phyloP scores from a whole-genome alignment of 2,329 filamentous ascomycete genomes.

The Cladophialophora carrionii region DNA sequence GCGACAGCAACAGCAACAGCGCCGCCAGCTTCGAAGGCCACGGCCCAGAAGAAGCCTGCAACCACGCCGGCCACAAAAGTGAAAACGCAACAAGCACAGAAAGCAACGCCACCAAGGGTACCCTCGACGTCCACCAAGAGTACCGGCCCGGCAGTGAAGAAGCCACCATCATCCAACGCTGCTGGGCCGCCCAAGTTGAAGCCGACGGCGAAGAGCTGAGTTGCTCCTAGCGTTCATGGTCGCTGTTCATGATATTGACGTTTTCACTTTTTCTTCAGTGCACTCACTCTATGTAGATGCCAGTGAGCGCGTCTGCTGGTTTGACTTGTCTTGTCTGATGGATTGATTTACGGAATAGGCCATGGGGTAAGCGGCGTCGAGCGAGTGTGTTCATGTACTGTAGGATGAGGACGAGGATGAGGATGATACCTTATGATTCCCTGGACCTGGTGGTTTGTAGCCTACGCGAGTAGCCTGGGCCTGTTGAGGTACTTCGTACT shows the following conservation, averaged over 20 bases:
- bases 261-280: background rate
- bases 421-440: background rate
- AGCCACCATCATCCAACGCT: background rate
- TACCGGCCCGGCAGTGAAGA: background rate
- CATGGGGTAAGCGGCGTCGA: background rate
- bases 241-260: background rate
- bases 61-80: background rate
- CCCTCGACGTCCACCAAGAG: background rate
- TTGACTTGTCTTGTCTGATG: background rate
- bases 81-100: background rate
- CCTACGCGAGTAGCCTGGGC: no score
- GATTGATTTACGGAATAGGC: background rate
- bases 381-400: background rate
- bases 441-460: background rate
- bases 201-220: background rate
- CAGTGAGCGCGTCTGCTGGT: background rate
- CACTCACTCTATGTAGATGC: background rate
- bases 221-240: background rate
- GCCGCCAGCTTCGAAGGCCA: background rate
- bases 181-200: slow-evolving; percentile 8
- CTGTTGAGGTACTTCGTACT: no score
- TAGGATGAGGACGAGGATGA: background rate
- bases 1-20: background rate
- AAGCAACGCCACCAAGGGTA: background rate
- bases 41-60: background rate